A percentile compares a stretch with the other conserved stretches of the same genome.
Conservation (phyloP, 2,329 filamentous ascomycete genomes). For the Ascochyta pisi region DNA sequence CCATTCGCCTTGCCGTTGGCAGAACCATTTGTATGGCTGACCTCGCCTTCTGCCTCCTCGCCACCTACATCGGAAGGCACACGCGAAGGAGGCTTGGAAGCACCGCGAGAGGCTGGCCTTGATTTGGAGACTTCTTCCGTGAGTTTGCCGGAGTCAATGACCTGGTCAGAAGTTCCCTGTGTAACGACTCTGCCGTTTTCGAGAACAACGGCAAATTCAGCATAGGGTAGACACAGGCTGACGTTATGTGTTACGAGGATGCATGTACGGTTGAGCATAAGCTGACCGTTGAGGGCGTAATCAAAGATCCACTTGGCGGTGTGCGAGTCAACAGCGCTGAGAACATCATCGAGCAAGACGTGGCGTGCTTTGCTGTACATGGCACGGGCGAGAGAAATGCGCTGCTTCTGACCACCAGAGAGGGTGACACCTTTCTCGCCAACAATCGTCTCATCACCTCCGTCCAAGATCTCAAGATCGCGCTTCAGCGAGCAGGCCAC, state of each 20-base stretch:
- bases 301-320: conserved; percentile 98
- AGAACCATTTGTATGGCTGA: conserved; percentile 56
- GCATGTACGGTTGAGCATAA: conserved; percentile 90
- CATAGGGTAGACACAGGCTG: conserved; percentile 80
- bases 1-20: conserved; percentile 57
- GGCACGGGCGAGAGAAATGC: conserved; percentile 93
- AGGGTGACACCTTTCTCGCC: conserved; percentile 97
- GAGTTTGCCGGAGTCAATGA: conserved; percentile 86
- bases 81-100: conserved; percentile 78
- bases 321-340: conserved; percentile 96
- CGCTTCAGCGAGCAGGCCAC: conserved; percentile 89
- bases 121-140: conserved; percentile 86
- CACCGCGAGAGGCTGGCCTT: conserved; percentile 69
- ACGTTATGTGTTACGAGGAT: conserved; percentile 96
- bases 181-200: conserved; percentile 82
- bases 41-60: conserved; percentile 34
- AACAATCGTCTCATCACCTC: conserved; percentile 90
- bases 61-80: conserved; percentile 74
- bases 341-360: conserved; percentile 89
- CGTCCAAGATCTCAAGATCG: conserved; percentile 90
- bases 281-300: conserved; percentile 84
- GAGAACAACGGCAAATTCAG: conserved; percentile 81
- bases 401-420: conserved; percentile 96
- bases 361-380: conserved; percentile 96
- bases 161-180: conserved; percentile 78